Base-by-base conservation (phyloP, 2,329 filamentous ascomycete species). In the Herpotrichia juniperi region DNA sequence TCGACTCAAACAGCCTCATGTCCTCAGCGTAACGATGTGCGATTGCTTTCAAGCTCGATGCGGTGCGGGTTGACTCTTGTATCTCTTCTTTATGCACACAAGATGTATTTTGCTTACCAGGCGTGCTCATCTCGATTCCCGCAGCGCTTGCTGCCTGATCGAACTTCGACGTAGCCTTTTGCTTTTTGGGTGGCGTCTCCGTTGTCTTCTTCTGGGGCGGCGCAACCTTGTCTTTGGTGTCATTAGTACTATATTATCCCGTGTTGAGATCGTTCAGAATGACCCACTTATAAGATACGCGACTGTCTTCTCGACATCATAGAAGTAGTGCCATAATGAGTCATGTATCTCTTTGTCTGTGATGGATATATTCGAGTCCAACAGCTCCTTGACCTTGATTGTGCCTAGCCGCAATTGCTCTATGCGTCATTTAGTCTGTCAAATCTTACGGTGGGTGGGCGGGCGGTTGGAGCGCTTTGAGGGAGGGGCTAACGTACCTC, bases 281-380 rank as follows among this genome's bases (percentile, higher is more conserved):
- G 24, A 9, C 37, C 61, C 87, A 81, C 87, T 89, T 57, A 86
- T 83, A 51, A 99, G 75, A 68, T 96, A 97, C 50, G 83, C 81
- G 31, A 96, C 88, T 1, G 91, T 86, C 74, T 96, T 96, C 51
- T 87, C 88, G 25, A 96, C 81, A 65, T 99, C 93, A 71, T 93
- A 97, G 73, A 93, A 97, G 74, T 97, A 97, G 74, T 99, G 86
- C 91, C 92, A 97, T 14, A 99, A 76, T 0, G 93, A 84, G 55
- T 97, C 93, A 71, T 96, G 86, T 56, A 97, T 93, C 68, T 96
- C 88, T 31, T 80, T 78, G 53, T 88, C 84, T 4, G 83, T 81
- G n/a, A 83, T 77, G 67, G 80, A 83, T 62, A 87, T 80, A 55
- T 83, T 85, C 58, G 77, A 73, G 6, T 86, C 88, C n/a, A 96